A percentile compares a stretch with the other conserved stretches of the same genome.
phyloP scores from a whole-genome alignment of 345 rosid genomes.

The Moricandia moricandioides region DNA sequence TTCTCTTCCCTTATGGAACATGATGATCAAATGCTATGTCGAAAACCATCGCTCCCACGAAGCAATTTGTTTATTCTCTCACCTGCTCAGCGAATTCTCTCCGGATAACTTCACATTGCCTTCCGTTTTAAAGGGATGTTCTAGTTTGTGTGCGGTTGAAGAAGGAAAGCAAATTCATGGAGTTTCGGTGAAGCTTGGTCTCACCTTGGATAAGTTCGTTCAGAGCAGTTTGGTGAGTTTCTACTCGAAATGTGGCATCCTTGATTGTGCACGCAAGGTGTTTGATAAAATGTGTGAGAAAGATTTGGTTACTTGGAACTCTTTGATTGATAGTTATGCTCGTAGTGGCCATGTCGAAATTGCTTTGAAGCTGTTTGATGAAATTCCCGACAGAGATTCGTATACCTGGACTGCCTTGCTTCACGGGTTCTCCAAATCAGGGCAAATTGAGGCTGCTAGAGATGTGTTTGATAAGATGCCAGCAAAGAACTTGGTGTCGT shows the following conservation, averaged over 20 bases:
- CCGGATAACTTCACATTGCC: conserved; percentile 57
- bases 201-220: conserved; percentile 49
- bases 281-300: conserved; percentile 45
- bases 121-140: conserved; percentile 51
- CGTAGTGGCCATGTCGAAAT: conserved; percentile 41
- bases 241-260: conserved; percentile 45
- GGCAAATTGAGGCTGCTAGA: conserved; percentile 42
- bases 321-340: conserved; percentile 51
- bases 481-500: conserved; percentile 35
- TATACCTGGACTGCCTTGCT: conserved; percentile 52
- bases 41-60: conserved; percentile 47
- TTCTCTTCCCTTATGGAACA: conserved; percentile 44
- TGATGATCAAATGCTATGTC: conserved; percentile 45
- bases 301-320: conserved; percentile 49
- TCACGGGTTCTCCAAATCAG: conserved; percentile 47
- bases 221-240: conserved; percentile 55
- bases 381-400: conserved; percentile 47
- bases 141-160: conserved; percentile 40
- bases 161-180: conserved; percentile 69
- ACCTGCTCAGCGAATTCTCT: conserved; percentile 23
- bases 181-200: conserved; percentile 48
- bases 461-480: conserved; percentile 47
- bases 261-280: conserved; percentile 42
- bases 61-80: conserved; percentile 42
- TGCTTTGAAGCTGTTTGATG: conserved; percentile 47